These are phyloP conservation scores for Eleusine coracana DNA, from an alignment of 176 grass and related monocot genomes.

Conservation along the genomic window DNA sequence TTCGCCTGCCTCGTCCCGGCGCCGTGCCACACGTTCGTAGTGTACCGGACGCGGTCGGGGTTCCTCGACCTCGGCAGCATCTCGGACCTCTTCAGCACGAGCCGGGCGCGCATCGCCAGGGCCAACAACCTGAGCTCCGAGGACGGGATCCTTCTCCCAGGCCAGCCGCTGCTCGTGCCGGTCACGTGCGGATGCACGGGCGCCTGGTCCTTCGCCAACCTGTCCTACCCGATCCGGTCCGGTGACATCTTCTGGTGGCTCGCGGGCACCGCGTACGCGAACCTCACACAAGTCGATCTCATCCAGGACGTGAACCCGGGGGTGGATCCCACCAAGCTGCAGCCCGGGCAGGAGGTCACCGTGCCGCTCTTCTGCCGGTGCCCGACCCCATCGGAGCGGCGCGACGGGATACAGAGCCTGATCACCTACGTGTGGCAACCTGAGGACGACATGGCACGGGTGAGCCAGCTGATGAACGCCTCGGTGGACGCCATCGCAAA, in stretches of 20 bases:
- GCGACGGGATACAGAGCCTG: conserved; percentile 17
- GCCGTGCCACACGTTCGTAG: conserved; percentile 48
- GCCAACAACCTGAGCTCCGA: conserved; percentile 57
- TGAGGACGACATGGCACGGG: conserved; percentile 34
- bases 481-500: neutral
- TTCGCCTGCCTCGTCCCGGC: conserved; percentile 36
- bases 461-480: conserved; percentile 50
- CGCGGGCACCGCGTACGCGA: conserved; percentile 38
- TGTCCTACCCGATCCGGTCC: conserved; percentile 43
- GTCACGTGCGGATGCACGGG: conserved; percentile 54
- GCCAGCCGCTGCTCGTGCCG: conserved; percentile 60
- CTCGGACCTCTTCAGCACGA: conserved; percentile 69
- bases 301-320: conserved; percentile 44
- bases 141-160: conserved; percentile 46
- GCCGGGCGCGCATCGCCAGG: conserved; percentile 38
- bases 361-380: conserved; percentile 64
- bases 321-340: neutral
- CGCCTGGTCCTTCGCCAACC: conserved; percentile 52
- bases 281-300: conserved; percentile 41
- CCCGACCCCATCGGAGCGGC: conserved; percentile 26
- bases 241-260: conserved; percentile 54
- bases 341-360: conserved; percentile 33
- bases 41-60: conserved; percentile 58
- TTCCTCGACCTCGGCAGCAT: conserved; percentile 43
- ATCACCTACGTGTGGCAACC: conserved; percentile 59